These are phyloP conservation scores for Colletotrichum melonis DNA, from an alignment of 2,329 filamentous ascomycete genomes.

Conservation along the genomic window DNA sequence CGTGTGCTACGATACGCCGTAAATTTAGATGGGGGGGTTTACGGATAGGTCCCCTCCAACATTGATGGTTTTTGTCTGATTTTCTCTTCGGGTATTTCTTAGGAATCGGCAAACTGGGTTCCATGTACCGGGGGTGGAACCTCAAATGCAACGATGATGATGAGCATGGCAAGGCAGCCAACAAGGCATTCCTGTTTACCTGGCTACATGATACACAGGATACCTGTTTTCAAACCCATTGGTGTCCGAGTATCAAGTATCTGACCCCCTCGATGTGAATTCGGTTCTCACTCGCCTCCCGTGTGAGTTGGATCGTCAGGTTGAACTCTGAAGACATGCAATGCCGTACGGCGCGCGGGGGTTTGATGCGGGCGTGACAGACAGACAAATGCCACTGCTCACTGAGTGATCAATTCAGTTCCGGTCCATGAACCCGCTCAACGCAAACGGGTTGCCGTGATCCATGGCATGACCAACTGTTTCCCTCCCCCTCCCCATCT, in stretches of 20 bases:
- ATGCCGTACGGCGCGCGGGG: constrained; percentile 12
- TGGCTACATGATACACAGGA: neutral
- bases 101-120: neutral
- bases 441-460: neutral
- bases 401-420: neutral
- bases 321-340: constrained; percentile 25
- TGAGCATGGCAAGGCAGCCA: constrained; percentile 23
- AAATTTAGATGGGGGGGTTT: neutral
- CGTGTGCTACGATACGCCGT: constrained; percentile 5
- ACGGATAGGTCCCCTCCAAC: neutral
- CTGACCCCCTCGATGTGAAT: neutral
- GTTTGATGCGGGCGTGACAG: constrained; percentile 20
- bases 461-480: neutral
- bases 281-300: neutral
- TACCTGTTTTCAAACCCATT: neutral
- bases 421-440: neutral
- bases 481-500: too few species aligned
- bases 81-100: neutral
- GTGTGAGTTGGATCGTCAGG: constrained; percentile 5
- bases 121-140: constrained; percentile 16
- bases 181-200: constrained; percentile 17
- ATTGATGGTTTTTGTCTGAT: neutral
- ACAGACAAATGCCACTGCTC: constrained; percentile 10
- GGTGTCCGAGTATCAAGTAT: neutral
- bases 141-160: constrained; percentile 27